Conservation (phyloP, 306 rosid genomes). For the Quercus alba region DNA sequence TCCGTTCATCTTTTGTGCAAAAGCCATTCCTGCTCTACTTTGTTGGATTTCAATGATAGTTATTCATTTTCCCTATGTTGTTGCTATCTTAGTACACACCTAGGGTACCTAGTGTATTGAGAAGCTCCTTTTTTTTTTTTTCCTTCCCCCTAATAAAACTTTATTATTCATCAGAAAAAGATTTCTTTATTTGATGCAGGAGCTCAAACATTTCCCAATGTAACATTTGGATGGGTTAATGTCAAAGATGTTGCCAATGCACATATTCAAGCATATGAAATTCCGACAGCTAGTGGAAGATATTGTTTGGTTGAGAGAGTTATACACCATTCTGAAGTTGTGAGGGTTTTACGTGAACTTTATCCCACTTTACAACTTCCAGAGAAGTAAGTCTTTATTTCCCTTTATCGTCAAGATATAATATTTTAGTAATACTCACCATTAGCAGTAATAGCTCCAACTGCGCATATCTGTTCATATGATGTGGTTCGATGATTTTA, state of each 20-base stretch:
- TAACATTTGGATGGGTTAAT: constrained; percentile 52
- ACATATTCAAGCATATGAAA: constrained; percentile 76
- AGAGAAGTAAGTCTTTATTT: constrained; percentile 42
- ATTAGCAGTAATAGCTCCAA: no score
- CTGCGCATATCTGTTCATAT: no score
- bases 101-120: no score
- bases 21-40: no score
- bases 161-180: no score
- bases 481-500: not conserved
- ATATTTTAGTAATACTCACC: no score
- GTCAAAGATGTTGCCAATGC: constrained; percentile 84
- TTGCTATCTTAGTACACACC: no score
- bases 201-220: constrained; percentile 46
- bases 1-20: not conserved
- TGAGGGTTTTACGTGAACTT: constrained; percentile 41
- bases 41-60: no score
- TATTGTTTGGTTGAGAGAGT: constrained; percentile 57
- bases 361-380: constrained; percentile 63
- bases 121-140: not conserved
- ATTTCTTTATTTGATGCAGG: constrained; percentile 45
- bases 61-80: no score
- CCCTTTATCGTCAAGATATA: not conserved
- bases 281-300: constrained; percentile 79
- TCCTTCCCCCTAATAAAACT: no score
- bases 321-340: constrained; percentile 48